These are phyloP conservation scores for Fusarium sp. DNA, from an alignment of 2,329 filamentous ascomycete species.

Conservation along the genomic window DNA sequence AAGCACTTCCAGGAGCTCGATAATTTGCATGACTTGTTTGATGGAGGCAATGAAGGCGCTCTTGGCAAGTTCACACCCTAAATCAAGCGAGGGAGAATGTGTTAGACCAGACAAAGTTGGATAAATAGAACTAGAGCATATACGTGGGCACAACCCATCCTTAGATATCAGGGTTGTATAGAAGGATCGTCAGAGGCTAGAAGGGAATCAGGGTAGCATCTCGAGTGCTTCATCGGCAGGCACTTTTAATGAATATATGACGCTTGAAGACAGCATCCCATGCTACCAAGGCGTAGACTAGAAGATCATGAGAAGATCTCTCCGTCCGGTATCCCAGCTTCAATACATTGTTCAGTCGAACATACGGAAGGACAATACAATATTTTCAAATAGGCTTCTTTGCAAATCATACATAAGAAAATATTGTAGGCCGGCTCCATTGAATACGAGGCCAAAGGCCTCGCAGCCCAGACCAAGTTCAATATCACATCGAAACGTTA, in stretches of 20 bases:
- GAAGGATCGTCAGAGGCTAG: not conserved
- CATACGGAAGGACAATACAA: not conserved
- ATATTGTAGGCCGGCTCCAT: not conserved
- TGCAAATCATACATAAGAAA: not conserved
- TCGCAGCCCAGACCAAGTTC: not conserved
- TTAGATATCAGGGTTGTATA: not conserved
- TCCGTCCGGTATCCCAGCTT: not conserved
- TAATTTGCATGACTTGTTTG: slow-evolving; percentile 59
- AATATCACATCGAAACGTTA: not conserved
- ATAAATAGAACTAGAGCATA: not conserved
- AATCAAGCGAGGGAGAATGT: slow-evolving; percentile 23
- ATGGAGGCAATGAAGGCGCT: slow-evolving; percentile 62
- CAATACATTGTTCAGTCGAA: not conserved
- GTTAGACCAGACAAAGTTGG: not conserved
- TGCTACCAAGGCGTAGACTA: not conserved
- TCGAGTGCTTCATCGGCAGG: not conserved
- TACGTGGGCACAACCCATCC: not conserved
- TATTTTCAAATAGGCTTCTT: too few species aligned
- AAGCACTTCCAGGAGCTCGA: slow-evolving; percentile 67
- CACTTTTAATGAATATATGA: not conserved
- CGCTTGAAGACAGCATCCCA: not conserved
- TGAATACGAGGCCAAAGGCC: not conserved
- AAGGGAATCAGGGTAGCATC: not conserved
- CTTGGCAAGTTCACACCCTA: slow-evolving; percentile 59
- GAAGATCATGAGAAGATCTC: not conserved